Evolutionary conservation across 805 yeast species (phyloP).

Genomic region (Suhomyces xylopsoci): DNA sequence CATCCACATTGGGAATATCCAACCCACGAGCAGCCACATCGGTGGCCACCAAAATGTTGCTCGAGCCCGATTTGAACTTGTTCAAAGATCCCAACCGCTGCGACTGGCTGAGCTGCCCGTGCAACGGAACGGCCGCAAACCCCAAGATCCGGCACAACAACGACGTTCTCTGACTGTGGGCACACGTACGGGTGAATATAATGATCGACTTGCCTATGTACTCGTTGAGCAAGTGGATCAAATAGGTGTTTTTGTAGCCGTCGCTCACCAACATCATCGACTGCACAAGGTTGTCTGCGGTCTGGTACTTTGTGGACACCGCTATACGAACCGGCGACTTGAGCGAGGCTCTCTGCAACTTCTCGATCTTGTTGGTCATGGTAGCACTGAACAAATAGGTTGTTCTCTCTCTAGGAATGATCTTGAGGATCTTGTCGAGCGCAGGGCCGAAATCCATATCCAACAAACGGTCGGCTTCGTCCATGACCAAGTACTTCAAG

Average conservation of each 20-base stretch:
- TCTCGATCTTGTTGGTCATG: constrained; percentile 92
- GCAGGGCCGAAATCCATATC: constrained; percentile 98
- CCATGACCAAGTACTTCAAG: constrained; percentile 83
- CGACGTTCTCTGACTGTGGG: constrained; percentile 90
- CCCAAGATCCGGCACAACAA: constrained; percentile 76
- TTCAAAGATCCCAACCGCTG: constrained; percentile 81
- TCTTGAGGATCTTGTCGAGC: constrained; percentile 75
- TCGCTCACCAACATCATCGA: constrained; percentile 87
- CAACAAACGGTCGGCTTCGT: constrained; percentile 92
- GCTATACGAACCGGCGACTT: constrained; percentile 87
- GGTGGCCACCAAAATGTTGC: constrained; percentile 71
- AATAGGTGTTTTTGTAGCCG: constrained; percentile 84
- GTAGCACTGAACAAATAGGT: constrained; percentile 94
- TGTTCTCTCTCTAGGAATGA: constrained; percentile 81
- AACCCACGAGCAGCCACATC: constrained; percentile 90
- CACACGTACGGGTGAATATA: constrained; percentile 90
- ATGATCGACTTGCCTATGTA: constrained; percentile 80
- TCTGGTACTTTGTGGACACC: constrained; percentile 82
- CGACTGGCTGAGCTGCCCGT: constrained; percentile 85
- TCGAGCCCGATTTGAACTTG: constrained; percentile 70
- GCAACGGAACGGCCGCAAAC: constrained; percentile 87
- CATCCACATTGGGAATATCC: constrained; percentile 77
- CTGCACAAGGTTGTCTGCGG: constrained; percentile 92
- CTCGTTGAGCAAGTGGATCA: constrained; percentile 81
- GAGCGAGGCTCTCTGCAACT: constrained; percentile 89